Percentiles rank a stretch among this genome's conserved stretches.
Conservation (phyloP, 1,284 basidiomycete genomes). For the Exobasidium cylindrosporum region DNA sequence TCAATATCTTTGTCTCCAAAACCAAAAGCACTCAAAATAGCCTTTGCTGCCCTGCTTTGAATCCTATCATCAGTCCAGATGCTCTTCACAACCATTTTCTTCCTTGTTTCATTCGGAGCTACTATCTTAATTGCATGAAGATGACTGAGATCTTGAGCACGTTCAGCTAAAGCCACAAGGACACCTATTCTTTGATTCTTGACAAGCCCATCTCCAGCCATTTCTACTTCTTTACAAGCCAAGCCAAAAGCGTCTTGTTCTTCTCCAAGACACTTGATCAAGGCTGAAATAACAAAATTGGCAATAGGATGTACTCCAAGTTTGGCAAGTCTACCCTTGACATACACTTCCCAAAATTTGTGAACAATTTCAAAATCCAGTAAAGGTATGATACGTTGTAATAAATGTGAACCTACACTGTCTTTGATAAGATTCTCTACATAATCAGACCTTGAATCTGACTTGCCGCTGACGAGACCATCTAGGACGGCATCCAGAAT, state of each 20-base stretch:
- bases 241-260: constrained; percentile 8
- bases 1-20: constrained; percentile 1
- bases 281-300: constrained; percentile 43
- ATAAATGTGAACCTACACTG: constrained; percentile 44
- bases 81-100: constrained; percentile 1
- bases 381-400: constrained; percentile 29
- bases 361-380: constrained; percentile 19
- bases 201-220: constrained; percentile 21
- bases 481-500: constrained; percentile 36
- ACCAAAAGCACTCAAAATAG: constrained; percentile 2
- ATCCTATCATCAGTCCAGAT: not conserved
- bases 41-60: not conserved
- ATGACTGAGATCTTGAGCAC: not conserved
- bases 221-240: constrained; percentile 15
- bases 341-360: constrained; percentile 40
- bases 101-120: not conserved
- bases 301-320: constrained; percentile 49
- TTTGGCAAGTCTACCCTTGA: constrained; percentile 34
- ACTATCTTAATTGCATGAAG: not conserved
- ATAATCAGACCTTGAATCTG: constrained; percentile 17
- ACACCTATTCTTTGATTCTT: constrained; percentile 17
- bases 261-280: constrained; percentile 17
- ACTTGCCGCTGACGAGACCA: constrained; percentile 23
- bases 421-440: constrained; percentile 49
- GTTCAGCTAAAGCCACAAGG: constrained; percentile 14